Percentiles rank a stretch among this genome's conserved stretches.
Conservation (phyloP, 2,329 filamentous ascomycete genomes). For the Lojkania enalia region DNA sequence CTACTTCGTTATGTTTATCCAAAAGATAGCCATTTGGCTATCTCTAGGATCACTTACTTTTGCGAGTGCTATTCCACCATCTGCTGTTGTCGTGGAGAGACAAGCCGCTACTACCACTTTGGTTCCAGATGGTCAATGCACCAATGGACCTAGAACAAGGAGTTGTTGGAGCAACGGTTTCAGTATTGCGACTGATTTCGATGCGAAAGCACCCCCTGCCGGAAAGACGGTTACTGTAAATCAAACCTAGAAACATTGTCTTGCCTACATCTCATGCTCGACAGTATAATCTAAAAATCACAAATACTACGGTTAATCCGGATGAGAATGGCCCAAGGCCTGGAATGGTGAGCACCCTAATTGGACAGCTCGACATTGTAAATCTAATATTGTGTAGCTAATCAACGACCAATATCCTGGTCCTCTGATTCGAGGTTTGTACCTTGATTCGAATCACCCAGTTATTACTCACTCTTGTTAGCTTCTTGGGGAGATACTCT, state of each 20-base stretch:
- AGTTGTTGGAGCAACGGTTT: constrained; percentile 50
- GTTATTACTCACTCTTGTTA: constrained; percentile 5
- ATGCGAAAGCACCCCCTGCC: constrained; percentile 47
- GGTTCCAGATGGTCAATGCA: constrained; percentile 41
- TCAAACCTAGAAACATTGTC: no score
- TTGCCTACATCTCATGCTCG: no score
- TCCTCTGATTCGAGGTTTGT: constrained; percentile 46
- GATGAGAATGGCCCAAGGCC: constrained; percentile 44
- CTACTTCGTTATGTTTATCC: constrained; percentile 33
- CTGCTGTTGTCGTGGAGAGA: constrained; percentile 28
- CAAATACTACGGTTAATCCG: constrained; percentile 46
- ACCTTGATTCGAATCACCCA: neutral
- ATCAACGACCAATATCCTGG: constrained; percentile 64
- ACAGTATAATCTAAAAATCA: constrained; percentile 47
- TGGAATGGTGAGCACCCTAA: constrained; percentile 25
- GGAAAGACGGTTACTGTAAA: constrained; percentile 41
- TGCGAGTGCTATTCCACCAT: constrained; percentile 28
- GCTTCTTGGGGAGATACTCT: constrained; percentile 46
- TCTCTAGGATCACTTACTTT: constrained; percentile 30
- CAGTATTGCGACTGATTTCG: constrained; percentile 51
- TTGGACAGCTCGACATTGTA: constrained; percentile 34
- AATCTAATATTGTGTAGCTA: constrained; percentile 45
- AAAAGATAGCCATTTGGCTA: constrained; percentile 28
- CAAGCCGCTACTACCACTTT: constrained; percentile 23
- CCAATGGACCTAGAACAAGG: constrained; percentile 45